Evolutionary conservation across 1,284 basidiomycete species (phyloP).

Genomic region (Ceraceosorus guamensis): DNA sequence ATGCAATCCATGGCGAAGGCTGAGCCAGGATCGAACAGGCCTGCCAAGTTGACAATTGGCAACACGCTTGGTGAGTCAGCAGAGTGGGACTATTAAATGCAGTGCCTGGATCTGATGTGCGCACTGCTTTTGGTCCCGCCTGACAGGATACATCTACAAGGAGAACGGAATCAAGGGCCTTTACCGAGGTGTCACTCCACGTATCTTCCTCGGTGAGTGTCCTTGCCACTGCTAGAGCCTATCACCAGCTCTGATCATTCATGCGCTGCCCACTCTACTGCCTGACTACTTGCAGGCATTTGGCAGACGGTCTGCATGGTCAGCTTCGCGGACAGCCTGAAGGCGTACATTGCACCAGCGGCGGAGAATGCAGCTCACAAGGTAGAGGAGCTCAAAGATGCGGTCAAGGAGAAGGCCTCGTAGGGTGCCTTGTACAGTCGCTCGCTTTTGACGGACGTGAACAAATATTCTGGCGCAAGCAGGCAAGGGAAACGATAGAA

Average conservation of each 20-base stretch:
- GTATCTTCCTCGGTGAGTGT: conserved; percentile 92
- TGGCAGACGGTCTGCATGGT: conserved; percentile 73
- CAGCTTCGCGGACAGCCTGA: conserved; percentile 80
- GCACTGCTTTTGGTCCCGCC: not conserved
- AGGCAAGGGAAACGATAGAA: too few species aligned
- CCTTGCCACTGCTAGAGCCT: conserved; percentile 57
- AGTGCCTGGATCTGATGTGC: too few species aligned
- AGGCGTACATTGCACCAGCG: not conserved
- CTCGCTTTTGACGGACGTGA: too few species aligned
- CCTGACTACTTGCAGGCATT: not conserved
- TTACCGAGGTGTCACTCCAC: conserved; percentile 93
- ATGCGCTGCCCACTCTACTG: not conserved
- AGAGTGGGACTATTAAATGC: not conserved
- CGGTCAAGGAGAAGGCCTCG: too few species aligned
- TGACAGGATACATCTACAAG: conserved; percentile 72
- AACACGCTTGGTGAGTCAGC: conserved; percentile 58
- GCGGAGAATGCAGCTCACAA: too few species aligned
- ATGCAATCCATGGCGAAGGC: conserved; percentile 98
- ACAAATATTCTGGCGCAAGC: too few species aligned
- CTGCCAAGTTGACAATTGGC: conserved; percentile 77
- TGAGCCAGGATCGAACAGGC: conserved; percentile 64
- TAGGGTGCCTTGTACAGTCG: too few species aligned
- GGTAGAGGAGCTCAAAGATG: too few species aligned
- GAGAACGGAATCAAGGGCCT: conserved; percentile 94
- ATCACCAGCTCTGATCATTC: conserved; percentile 3